Conservation (phyloP, 2,329 filamentous ascomycete species). For the Alternaria rosae region DNA sequence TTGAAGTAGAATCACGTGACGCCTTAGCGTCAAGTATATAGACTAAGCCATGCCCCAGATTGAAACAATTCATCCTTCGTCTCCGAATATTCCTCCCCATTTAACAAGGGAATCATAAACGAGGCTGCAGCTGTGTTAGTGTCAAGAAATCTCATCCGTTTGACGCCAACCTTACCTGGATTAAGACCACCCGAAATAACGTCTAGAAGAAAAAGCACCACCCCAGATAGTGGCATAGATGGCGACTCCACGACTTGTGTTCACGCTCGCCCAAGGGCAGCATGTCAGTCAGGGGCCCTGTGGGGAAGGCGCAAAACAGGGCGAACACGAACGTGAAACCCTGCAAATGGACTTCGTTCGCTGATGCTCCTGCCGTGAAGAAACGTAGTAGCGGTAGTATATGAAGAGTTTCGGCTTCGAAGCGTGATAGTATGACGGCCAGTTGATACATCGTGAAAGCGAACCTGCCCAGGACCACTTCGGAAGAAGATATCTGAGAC, state of each 20-base stretch:
- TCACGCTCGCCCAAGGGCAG: not conserved
- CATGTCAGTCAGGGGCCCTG: not conserved
- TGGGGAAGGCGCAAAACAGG: not conserved
- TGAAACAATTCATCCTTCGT: too few species aligned
- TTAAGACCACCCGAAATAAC: not conserved
- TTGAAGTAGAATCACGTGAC: too few species aligned
- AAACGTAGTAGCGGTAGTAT: not conserved
- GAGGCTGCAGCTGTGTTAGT: not conserved
- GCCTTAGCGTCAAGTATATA: too few species aligned
- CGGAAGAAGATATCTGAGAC: not conserved
- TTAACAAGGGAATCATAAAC: too few species aligned
- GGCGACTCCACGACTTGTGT: not conserved
- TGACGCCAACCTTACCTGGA: not conserved
- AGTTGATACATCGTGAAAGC: not conserved
- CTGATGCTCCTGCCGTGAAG: not conserved
- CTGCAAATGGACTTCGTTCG: not conserved
- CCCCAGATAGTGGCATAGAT: not conserved
- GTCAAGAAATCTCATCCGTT: not conserved
- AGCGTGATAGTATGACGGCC: not conserved
- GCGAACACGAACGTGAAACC: not conserved
- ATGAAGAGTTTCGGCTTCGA: not conserved
- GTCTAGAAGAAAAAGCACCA: not conserved
- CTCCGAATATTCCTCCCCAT: too few species aligned
- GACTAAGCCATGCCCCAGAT: too few species aligned
- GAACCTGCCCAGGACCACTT: not conserved